These are phyloP conservation scores for Tolypocladium inflatum DNA, from an alignment of 2,329 filamentous ascomycete species.

Conservation along the genomic window DNA sequence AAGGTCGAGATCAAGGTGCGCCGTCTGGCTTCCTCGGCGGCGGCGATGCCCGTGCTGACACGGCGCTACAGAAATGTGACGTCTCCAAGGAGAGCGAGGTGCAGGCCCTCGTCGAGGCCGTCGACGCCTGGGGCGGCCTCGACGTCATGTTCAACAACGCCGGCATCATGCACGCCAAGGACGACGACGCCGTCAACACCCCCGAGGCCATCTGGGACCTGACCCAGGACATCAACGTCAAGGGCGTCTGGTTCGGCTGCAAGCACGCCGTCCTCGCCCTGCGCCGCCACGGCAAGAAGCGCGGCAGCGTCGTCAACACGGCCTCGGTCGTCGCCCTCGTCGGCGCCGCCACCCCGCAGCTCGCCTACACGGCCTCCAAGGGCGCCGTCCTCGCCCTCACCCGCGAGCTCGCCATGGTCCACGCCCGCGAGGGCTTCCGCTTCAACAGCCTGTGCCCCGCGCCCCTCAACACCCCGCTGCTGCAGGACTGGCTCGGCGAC, in stretches of 20 bases:
- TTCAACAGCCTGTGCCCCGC: constrained; percentile 90
- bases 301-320: constrained; percentile 83
- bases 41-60: neutral
- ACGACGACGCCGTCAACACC: constrained; percentile 72
- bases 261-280: constrained; percentile 84
- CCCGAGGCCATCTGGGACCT: constrained; percentile 90
- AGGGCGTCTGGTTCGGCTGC: constrained; percentile 94
- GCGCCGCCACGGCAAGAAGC: constrained; percentile 68
- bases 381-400: constrained; percentile 87
- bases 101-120: constrained; percentile 59
- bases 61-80: constrained; percentile 41
- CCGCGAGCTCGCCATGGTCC: constrained; percentile 82
- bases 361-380: constrained; percentile 91
- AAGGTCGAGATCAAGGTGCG: constrained; percentile 51
- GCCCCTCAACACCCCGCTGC: constrained; percentile 80
- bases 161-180: constrained; percentile 86
- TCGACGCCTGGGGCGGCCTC: constrained; percentile 78
- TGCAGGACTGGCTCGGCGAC: constrained; percentile 90
- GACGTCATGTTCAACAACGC: constrained; percentile 98
- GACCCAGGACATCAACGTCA: constrained; percentile 91
- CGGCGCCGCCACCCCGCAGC: constrained; percentile 77
- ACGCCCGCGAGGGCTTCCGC: constrained; percentile 77
- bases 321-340: constrained; percentile 83
- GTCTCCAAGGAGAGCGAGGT: constrained; percentile 81
- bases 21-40: neutral